A percentile compares a stretch with the other conserved stretches of the same genome.
These are phyloP conservation scores for Ceratonia siliqua DNA, from an alignment of 306 rosid species.

Conservation along the genomic window DNA sequence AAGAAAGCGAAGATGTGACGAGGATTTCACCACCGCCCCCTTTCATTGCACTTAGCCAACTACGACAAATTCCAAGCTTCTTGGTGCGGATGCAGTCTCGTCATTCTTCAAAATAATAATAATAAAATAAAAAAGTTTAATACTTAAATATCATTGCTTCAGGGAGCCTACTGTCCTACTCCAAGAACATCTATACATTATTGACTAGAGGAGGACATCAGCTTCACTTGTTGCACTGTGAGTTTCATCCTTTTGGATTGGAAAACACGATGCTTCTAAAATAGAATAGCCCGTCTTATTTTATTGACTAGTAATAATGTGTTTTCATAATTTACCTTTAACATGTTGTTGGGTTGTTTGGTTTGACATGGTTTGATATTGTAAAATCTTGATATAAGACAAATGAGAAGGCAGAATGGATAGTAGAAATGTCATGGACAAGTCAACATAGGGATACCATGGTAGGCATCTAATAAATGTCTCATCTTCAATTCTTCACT, in stretches of 20 bases:
- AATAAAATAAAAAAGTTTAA: too few species aligned
- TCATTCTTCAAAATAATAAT: neutral
- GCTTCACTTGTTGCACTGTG: too few species aligned
- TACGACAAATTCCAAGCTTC: slow-evolving; percentile 54
- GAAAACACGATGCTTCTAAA: too few species aligned
- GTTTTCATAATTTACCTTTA: neutral
- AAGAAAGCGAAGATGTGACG: slow-evolving; percentile 44
- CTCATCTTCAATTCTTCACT: neutral
- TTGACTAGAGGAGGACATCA: too few species aligned
- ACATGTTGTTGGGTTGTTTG: neutral
- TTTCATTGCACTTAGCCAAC: slow-evolving; percentile 33
- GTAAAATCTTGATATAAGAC: neutral
- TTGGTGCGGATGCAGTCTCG: slow-evolving; percentile 41
- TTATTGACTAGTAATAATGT: too few species aligned
- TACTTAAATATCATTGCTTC: too few species aligned
- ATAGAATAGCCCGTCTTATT: too few species aligned
- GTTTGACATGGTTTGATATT: neutral
- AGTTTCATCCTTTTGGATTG: too few species aligned
- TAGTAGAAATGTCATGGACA: neutral
- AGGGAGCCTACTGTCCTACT: too few species aligned
- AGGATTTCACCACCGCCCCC: slow-evolving; percentile 50
- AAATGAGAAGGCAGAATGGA: neutral
- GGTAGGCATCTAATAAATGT: neutral
- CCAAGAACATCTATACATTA: too few species aligned
- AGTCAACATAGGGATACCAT: neutral